Evolutionary conservation across 305 asterid genomes (phyloP).

Genomic region (Caryopteris hybrid): DNA sequence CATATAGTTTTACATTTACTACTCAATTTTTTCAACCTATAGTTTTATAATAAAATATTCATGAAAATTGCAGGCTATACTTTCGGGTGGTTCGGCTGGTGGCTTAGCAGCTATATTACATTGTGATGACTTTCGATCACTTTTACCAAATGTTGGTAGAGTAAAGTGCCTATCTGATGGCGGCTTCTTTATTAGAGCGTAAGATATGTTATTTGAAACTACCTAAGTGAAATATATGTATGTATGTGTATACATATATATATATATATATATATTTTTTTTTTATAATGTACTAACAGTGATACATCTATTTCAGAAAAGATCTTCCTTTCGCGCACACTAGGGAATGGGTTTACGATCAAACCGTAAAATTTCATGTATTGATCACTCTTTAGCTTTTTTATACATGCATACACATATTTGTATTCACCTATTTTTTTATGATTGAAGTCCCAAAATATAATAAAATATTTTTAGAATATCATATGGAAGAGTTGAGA

Average conservation of each 20-base stretch:
- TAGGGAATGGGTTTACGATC: conserved; percentile 4
- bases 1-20: too few species aligned
- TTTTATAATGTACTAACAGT: too few species aligned
- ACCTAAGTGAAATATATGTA: neutral
- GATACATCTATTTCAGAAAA: too few species aligned
- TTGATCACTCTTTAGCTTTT: neutral
- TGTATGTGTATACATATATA: neutral
- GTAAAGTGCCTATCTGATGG: conserved; percentile 42
- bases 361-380: conserved; percentile 31
- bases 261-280: neutral
- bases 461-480: too few species aligned
- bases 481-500: too few species aligned
- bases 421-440: neutral
- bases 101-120: conserved; percentile 37
- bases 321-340: conserved; percentile 6
- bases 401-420: neutral
- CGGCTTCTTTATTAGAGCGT: conserved; percentile 43
- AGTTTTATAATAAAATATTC: too few species aligned
- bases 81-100: conserved; percentile 44
- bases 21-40: too few species aligned
- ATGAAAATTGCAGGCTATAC: conserved; percentile 30
- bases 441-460: too few species aligned
- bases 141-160: conserved; percentile 5
- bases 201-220: neutral
- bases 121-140: conserved; percentile 38